Percentiles rank a stretch among this genome's conserved stretches.
Conservation (phyloP, 2,329 filamentous ascomycete species). For the Diaporthe caulivora region DNA sequence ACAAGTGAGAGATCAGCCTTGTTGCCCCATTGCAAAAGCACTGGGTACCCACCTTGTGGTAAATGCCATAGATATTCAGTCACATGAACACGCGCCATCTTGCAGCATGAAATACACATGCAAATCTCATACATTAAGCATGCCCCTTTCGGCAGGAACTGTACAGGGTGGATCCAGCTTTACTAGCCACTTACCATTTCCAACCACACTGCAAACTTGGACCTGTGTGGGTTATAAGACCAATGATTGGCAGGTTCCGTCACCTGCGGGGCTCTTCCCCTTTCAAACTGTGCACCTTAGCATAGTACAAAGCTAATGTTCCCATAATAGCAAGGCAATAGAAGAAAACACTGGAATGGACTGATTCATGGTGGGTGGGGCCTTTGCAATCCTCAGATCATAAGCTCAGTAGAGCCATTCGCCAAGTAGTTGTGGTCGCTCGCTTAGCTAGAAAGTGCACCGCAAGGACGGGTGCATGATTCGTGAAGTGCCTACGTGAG, state of each 20-base stretch:
- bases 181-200: not conserved
- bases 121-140: not conserved
- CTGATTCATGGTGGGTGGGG: not conserved
- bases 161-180: not conserved
- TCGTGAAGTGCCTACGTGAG: not conserved
- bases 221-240: not conserved
- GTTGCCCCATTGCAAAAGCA: not conserved
- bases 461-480: not conserved
- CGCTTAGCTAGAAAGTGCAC: not conserved
- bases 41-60: not conserved
- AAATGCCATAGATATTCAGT: not conserved
- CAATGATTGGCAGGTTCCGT: not conserved
- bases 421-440: not conserved
- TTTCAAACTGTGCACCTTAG: not conserved
- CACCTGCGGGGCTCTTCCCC: not conserved
- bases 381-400: not conserved
- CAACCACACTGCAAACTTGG: not conserved
- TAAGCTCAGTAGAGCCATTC: not conserved
- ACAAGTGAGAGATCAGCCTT: not conserved
- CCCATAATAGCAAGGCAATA: not conserved
- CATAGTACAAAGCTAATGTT: not conserved
- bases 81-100: not conserved
- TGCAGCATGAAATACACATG: not conserved
- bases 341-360: not conserved
- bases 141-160: not conserved